Conservation (phyloP, 1,139 yeast genomes). For the Kodamaea fungicola region DNA sequence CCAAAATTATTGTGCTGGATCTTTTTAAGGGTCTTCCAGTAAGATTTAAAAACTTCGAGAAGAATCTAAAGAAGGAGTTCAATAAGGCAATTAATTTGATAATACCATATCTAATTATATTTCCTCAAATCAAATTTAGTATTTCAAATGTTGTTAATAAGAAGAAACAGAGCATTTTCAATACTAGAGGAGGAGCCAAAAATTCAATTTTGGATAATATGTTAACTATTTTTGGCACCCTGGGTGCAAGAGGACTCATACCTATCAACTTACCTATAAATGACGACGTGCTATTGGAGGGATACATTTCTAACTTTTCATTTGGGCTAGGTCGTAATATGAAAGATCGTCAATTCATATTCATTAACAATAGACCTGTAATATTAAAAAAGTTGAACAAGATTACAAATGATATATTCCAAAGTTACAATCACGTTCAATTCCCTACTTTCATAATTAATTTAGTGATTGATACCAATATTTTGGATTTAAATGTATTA, state of each 20-base stretch:
- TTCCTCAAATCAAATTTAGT: conserved; percentile 53
- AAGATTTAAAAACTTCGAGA: conserved; percentile 64
- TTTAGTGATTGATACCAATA: conserved; percentile 47
- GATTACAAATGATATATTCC: conserved; percentile 70
- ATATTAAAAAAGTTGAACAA: conserved; percentile 52
- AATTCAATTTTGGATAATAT: conserved; percentile 48
- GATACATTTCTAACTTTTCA: conserved; percentile 70
- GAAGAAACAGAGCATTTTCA: conserved; percentile 48
- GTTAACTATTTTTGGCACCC: conserved; percentile 66
- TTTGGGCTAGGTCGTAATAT: conserved; percentile 68
- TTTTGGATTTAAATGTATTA: conserved; percentile 78
- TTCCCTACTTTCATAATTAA: conserved; percentile 70
- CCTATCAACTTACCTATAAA: conserved; percentile 34
- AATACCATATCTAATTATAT: conserved; percentile 67
- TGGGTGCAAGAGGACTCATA: conserved; percentile 54
- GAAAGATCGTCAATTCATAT: conserved; percentile 72
- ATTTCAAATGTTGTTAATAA: conserved; percentile 53
- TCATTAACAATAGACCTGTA: conserved; percentile 75
- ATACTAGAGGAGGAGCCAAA: conserved; percentile 44
- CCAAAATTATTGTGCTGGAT: conserved; percentile 48
- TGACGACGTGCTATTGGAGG: conserved; percentile 37
- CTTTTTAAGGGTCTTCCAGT: conserved; percentile 71
- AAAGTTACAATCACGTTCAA: conserved; percentile 67
- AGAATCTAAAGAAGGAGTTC: conserved; percentile 69
- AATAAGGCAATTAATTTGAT: conserved; percentile 58